Evolutionary conservation across 768 basidiomycete genomes (phyloP).

Genomic region (Pilatotrama ljubarskyi): DNA sequence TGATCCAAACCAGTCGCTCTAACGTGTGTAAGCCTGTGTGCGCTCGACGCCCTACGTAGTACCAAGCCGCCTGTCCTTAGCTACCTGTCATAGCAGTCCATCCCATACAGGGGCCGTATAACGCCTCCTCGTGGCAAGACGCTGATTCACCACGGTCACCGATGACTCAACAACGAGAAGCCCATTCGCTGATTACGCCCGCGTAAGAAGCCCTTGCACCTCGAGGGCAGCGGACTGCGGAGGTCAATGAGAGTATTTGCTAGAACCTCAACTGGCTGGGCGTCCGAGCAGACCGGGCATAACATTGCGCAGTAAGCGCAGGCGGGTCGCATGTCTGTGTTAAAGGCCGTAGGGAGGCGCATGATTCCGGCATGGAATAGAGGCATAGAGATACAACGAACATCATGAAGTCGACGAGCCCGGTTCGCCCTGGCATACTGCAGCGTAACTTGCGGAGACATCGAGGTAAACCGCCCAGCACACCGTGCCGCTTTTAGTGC

Average conservation of each 20-base stretch:
- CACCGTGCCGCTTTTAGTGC: conserved; percentile 37
- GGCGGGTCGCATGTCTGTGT: too few relatives aligned
- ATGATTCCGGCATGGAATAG: conserved; percentile 20
- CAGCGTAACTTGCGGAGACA: conserved; percentile 13
- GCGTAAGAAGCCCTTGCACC: too few relatives aligned
- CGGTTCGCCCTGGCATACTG: conserved; percentile 10
- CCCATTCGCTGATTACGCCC: too few relatives aligned
- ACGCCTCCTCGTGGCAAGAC: too few relatives aligned
- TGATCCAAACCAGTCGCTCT: not conserved
- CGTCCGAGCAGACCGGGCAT: not conserved
- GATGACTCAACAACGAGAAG: too few relatives aligned
- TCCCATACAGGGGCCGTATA: too few relatives aligned
- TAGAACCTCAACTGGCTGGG: not conserved
- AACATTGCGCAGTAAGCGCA: not conserved
- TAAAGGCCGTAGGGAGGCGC: not conserved
- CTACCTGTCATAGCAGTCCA: too few relatives aligned
- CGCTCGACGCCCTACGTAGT: not conserved
- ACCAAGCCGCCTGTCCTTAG: not conserved
- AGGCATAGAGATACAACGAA: conserved; percentile 28
- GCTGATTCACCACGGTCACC: too few relatives aligned
- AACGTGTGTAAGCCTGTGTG: not conserved
- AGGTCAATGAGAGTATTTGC: too few relatives aligned
- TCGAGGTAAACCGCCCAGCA: conserved; percentile 10
- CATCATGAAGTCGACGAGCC: conserved; percentile 24
- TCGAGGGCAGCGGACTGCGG: too few relatives aligned